A percentile compares a stretch with the other conserved stretches of the same genome.
phyloP scores from a whole-genome alignment of 129 eudicot genomes.

The Artemisia tridentata region DNA sequence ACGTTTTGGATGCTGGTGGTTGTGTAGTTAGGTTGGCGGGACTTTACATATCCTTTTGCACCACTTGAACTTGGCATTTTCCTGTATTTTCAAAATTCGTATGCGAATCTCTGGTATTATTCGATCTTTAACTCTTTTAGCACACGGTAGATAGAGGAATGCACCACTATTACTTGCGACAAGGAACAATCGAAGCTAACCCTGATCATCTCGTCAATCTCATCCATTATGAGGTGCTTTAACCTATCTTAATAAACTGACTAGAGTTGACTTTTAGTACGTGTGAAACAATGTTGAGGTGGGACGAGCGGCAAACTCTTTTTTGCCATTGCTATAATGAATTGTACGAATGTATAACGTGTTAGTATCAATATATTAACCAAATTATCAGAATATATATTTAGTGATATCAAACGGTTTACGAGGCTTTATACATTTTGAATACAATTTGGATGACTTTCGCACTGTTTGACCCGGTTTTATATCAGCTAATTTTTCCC shows the following conservation, averaged over 20 bases:
- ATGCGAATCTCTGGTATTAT: constrained; percentile 1
- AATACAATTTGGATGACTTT: background rate
- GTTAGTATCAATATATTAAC: no score
- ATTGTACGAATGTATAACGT: no score
- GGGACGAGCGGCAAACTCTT: no score
- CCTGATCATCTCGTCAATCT: constrained; percentile 87
- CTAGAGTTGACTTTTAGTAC: background rate
- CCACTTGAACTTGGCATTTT: constrained; percentile 2
- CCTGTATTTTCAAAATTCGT: constrained; percentile 5
- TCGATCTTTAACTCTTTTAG: constrained; percentile 49
- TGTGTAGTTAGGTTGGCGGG: constrained; percentile 96
- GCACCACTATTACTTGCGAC: constrained; percentile 67
- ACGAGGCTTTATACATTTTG: background rate
- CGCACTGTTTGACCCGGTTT: background rate
- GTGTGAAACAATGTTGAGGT: no score
- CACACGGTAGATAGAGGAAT: constrained; percentile 90
- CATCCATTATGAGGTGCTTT: constrained; percentile 85
- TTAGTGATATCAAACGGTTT: background rate
- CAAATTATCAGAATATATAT: no score
- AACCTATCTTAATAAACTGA: constrained; percentile 9
- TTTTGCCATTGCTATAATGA: no score
- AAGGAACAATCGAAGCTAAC: constrained; percentile 68
- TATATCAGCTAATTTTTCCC: no score
- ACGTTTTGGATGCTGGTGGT: constrained; percentile 70
- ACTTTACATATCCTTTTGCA: constrained; percentile 86